Evolutionary conservation across 305 asterid genomes (phyloP), one percentile per base, ranked within the genome.

Genomic region (Vinca major): DNA sequence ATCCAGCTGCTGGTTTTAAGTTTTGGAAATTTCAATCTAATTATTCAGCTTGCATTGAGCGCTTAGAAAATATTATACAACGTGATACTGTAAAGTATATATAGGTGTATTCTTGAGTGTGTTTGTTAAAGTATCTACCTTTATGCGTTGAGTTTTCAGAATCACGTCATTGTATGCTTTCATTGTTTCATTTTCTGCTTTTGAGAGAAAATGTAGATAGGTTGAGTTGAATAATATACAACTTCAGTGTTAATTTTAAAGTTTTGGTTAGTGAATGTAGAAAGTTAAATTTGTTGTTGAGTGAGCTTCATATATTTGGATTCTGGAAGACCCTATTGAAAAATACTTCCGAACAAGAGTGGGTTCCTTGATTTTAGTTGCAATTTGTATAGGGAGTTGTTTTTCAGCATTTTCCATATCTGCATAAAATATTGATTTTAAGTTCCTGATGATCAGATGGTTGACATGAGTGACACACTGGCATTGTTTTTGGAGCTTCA

Each of bases 401-500:
- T 33, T 10, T 33, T 11, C 45, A 49, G 9, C 33, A 8, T n/a
- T 53, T 11, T 14, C 53, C 33, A 41, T 11, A 37, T 40, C 54
- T 16, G 41, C 51, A n/a, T 54, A 50, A 26, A 54, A 21, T 57
- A 45, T 19, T 61, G 19, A 67, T 66, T 2, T 36, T 44, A 65
- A 33, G 13, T 60, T 64, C 47, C 20, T 76, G 41, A 2, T 54
- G 9, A 20, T 12, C 67, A 93, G 99, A 80, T 84, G 58, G 85
- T 93, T 80, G 90, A 84, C 80, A 80, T 85, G 57, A 79, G 67
- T 50, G 90, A 87, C 56, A 84, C 90, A 17, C 91, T 93, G 68
- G 84, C 58, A 54, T 79, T 93, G 72, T 90, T 90, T 83, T 82
- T 93, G 96, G 97, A 87, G 86, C 94, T 93, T 43, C 99, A 90